These are phyloP conservation scores for Lentinula lateritia DNA, from an alignment of 768 basidiomycete species.

Conservation along the genomic window DNA sequence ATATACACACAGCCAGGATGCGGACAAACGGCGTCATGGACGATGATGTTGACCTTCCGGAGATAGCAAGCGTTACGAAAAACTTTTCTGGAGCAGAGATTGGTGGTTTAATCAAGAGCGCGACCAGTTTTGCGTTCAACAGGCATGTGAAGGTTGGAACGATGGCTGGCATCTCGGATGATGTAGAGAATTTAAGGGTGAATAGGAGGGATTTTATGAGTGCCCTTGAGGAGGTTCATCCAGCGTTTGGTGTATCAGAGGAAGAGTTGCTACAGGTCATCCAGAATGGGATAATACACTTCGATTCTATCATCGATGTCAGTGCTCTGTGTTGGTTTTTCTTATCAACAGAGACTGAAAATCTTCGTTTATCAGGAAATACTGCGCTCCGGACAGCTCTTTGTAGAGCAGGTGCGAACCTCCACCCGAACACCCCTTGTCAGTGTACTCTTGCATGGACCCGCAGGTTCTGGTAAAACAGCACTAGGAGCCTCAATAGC, in stretches of 20 bases:
- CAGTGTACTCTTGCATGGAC: constrained; percentile 83
- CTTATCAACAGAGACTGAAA: neutral
- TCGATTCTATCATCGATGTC: constrained; percentile 69
- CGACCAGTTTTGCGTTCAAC: constrained; percentile 96
- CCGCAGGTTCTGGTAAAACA: constrained; percentile 90
- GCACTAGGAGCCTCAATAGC: constrained; percentile 94
- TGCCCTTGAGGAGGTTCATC: constrained; percentile 91
- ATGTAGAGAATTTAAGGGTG: constrained; percentile 90
- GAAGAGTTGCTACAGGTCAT: constrained; percentile 91
- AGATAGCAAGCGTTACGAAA: constrained; percentile 83
- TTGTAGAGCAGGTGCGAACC: constrained; percentile 90
- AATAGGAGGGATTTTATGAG: constrained; percentile 81
- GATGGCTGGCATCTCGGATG: constrained; percentile 93
- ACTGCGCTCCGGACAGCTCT: constrained; percentile 77
- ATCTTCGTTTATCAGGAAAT: constrained; percentile 55
- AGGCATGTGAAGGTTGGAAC: constrained; percentile 96
- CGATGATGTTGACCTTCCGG: constrained; percentile 70
- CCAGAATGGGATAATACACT: constrained; percentile 96
- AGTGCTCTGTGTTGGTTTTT: constrained; percentile 21
- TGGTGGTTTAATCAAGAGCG: constrained; percentile 92
- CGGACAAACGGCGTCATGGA: constrained; percentile 88
- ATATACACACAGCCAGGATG: constrained; percentile 95
- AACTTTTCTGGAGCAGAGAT: constrained; percentile 99
- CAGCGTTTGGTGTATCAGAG: constrained; percentile 96
- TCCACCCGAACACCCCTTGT: constrained; percentile 91